Conservation (phyloP, 2,329 filamentous ascomycete genomes). For the Xylariaceae sp. region DNA sequence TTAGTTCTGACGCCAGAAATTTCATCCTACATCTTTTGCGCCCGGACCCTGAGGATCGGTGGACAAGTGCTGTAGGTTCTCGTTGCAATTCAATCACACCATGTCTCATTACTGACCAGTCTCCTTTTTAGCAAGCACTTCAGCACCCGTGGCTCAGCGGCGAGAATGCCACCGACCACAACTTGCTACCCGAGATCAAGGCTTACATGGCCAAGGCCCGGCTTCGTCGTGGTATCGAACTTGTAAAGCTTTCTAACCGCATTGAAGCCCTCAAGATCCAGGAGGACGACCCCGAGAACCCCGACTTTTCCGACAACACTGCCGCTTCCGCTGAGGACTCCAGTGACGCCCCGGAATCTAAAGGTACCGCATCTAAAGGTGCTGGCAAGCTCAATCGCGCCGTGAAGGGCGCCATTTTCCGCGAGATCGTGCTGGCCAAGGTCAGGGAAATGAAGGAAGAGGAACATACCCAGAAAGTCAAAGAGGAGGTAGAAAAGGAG, state of each 20-base stretch:
- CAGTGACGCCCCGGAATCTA: conserved; percentile 32
- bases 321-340: conserved; percentile 49
- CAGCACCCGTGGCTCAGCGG: conserved; percentile 85
- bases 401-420: conserved; percentile 71
- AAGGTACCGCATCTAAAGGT: conserved; percentile 33
- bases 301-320: conserved; percentile 63
- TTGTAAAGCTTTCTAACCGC: conserved; percentile 91
- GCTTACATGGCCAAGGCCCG: conserved; percentile 88
- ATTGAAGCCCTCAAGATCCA: conserved; percentile 93
- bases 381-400: conserved; percentile 45
- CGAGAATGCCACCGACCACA: conserved; percentile 87
- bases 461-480: conserved; percentile 66
- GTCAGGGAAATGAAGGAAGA: conserved; percentile 87
- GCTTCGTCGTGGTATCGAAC: conserved; percentile 87
- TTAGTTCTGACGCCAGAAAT: conserved; percentile 89
- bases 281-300: conserved; percentile 75
- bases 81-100: conserved; percentile 2
- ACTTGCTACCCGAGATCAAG: conserved; percentile 94
- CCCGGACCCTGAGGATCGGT: conserved; percentile 69
- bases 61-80: conserved; percentile 64
- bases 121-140: conserved; percentile 58
- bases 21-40: conserved; percentile 83
- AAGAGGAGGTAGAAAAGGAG: conserved; percentile 52
- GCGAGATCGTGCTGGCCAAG: conserved; percentile 90
- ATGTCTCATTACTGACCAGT: conserved; percentile 2